A percentile compares a stretch with the other conserved stretches of the same genome.
These are phyloP conservation scores for Pichia exigua DNA, from an alignment of 805 yeast species.

Conservation along the genomic window DNA sequence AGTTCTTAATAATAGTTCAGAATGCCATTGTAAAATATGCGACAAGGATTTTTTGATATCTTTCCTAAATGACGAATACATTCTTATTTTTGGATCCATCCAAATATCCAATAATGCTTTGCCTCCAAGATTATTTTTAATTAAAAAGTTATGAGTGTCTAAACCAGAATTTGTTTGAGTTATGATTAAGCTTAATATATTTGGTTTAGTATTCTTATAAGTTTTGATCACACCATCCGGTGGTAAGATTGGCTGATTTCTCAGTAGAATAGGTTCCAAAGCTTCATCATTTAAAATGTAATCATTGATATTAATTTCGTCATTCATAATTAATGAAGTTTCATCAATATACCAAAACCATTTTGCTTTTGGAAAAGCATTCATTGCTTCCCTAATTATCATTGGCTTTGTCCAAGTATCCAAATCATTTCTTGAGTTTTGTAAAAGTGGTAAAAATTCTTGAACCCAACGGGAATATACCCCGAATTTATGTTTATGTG, in stretches of 20 bases:
- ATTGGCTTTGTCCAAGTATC: constrained; percentile 58
- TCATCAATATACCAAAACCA: constrained; percentile 86
- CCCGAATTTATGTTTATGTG: constrained; percentile 74
- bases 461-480: constrained; percentile 77
- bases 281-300: constrained; percentile 55
- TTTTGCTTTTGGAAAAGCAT: constrained; percentile 85
- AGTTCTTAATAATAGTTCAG: constrained; percentile 62
- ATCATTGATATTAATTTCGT: constrained; percentile 49
- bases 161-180: constrained; percentile 63
- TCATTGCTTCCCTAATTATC: constrained; percentile 79
- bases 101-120: constrained; percentile 71
- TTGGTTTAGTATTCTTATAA: constrained; percentile 49
- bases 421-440: constrained; percentile 35
- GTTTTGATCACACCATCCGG: constrained; percentile 64
- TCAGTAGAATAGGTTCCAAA: constrained; percentile 54
- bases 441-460: constrained; percentile 63
- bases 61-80: constrained; percentile 52
- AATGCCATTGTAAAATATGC: constrained; percentile 96
- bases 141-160: constrained; percentile 63
- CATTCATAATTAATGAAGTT: constrained; percentile 68
- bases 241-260: constrained; percentile 67
- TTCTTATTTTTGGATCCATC: constrained; percentile 63
- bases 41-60: constrained; percentile 63
- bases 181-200: constrained; percentile 49
- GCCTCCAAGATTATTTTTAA: constrained; percentile 58